Evolutionary conservation across 208 protist species (phyloP), one percentile per base, ranked within the genome.

Genomic region (Wallacemonas sp.): DNA sequence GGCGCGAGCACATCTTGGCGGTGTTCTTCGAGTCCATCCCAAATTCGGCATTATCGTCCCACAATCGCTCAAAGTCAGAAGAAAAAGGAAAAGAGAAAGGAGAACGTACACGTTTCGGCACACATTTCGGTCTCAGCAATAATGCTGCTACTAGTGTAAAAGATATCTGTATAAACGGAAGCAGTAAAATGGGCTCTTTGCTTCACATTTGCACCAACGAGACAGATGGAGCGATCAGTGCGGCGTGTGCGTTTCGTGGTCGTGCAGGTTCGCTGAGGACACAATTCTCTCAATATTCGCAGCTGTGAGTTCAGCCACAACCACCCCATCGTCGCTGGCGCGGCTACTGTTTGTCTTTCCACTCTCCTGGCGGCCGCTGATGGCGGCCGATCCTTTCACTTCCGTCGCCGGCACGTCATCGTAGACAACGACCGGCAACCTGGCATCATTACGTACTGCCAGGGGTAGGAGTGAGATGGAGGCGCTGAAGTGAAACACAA

Each of bases 401-500:
- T 8, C 8, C 9, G 49, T 27, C n/a, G n/a, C n/a, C n/a, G n/a
- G n/a, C n/a, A 33, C 33, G 27, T 51, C 53, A 64, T 71, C 67
- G 68, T 79, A 69, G 1, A 80, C 60, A 1, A 80, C 39, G 24
- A 76, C 56, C 1, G 59, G 45, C 58, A 85, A 36, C 1, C 70
- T 47, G 9, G 84, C 63, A 42, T 90, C 84, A 64, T 90, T 90
- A 15, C 77, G 69, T 42, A 84, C 51, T 2, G 72, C 69, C 41
- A 85, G 70, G 17, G 85, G 85, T 8, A 80, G 1, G 30, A 91
- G 56, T 36, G 80, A 34, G 1, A 59, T 44, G 1, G 51, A 72
- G 17, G 72, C 68, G 9, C 53, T 56, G 28, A 86, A 53, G 65
- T 91, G 85, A 49, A 91, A 91, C 24, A 28, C 63, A 73, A 88